Evolutionary conservation across 352 stramenopile species (phyloP).

Genomic region (Phytophthora pinifolia): DNA sequence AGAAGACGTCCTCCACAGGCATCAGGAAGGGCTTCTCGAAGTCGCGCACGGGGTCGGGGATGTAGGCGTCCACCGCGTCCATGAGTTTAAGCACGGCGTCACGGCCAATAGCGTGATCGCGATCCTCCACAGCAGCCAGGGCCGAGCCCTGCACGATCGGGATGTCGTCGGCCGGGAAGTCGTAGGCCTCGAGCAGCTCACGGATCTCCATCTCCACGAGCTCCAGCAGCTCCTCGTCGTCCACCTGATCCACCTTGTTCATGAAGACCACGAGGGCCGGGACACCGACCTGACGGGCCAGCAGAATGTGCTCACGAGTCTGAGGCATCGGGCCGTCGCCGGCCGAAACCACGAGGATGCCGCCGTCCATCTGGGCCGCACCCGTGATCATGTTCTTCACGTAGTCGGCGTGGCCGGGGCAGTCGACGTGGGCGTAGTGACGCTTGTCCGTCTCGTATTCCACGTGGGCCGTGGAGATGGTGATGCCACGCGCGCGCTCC

Average conservation of each 20-base stretch:
- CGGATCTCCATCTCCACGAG: slow-evolving; percentile 44
- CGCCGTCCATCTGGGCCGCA: slow-evolving; percentile 96
- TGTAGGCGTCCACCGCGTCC: slow-evolving; percentile 85
- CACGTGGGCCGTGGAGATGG: slow-evolving; percentile 33
- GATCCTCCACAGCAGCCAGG: slow-evolving; percentile 91
- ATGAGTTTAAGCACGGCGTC: slow-evolving; percentile 94
- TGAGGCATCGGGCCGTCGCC: slow-evolving; percentile 82
- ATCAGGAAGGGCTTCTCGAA: slow-evolving; percentile 98
- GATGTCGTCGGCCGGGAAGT: slow-evolving; percentile 96
- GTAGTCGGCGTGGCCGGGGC: slow-evolving; percentile 84
- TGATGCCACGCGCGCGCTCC: slow-evolving; percentile 35
- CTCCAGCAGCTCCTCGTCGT: slow-evolving; percentile 36
- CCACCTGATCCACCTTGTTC: slow-evolving; percentile 90
- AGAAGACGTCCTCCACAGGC: slow-evolving; percentile 97
- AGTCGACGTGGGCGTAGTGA: slow-evolving; percentile 94
- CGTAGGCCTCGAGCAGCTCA: slow-evolving; percentile 89
- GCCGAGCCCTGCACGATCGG: slow-evolving; percentile 94
- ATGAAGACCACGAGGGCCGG: slow-evolving; percentile 95
- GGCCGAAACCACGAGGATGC: slow-evolving; percentile 90
- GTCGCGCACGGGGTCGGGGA: slow-evolving; percentile 85
- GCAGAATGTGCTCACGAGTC: slow-evolving; percentile 96
- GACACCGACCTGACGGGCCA: slow-evolving; percentile 92
- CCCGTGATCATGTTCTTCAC: slow-evolving; percentile 99
- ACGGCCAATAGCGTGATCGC: slow-evolving; percentile 81
- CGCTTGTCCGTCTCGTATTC: slow-evolving; percentile 33